phyloP scores from a whole-genome alignment of 2,329 filamentous ascomycete species.

The Drechslerella dactyloides region DNA sequence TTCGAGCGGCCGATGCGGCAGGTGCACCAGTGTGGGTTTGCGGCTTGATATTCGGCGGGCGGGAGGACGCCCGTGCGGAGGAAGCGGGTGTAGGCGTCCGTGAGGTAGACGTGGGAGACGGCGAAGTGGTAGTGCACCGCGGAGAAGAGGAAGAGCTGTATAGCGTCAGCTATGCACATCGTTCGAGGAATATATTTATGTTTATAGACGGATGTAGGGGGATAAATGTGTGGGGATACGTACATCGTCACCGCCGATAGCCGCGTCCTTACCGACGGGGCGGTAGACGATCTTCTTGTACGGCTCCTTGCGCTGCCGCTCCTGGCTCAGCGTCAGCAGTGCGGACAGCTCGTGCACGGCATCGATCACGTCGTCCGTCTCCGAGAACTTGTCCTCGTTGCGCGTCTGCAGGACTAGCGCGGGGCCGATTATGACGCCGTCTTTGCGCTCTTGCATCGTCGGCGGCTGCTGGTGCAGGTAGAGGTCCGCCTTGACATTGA shows the following conservation, averaged over 20 bases:
- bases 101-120: constrained; percentile 53
- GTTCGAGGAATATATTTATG: too few species aligned
- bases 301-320: constrained; percentile 19
- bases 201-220: neutral
- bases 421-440: constrained; percentile 38
- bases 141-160: constrained; percentile 54
- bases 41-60: constrained; percentile 14
- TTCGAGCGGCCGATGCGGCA: constrained; percentile 52
- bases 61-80: constrained; percentile 53
- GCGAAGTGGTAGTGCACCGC: constrained; percentile 54
- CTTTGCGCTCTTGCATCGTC: constrained; percentile 42
- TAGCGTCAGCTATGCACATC: neutral
- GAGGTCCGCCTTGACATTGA: constrained; percentile 38
- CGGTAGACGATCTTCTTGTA: constrained; percentile 27
- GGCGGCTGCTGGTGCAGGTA: constrained; percentile 40
- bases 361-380: constrained; percentile 39
- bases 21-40: constrained; percentile 47
- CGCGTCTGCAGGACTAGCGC: constrained; percentile 36
- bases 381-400: constrained; percentile 36
- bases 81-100: constrained; percentile 53
- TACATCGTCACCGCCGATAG: constrained; percentile 36
- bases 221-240: too few species aligned
- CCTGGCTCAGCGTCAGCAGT: constrained; percentile 33
- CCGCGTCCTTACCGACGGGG: constrained; percentile 29
- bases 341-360: constrained; percentile 41